Evolutionary conservation across 179 eudicot genomes (phyloP).

Genomic region (Dionaea muscipula): DNA sequence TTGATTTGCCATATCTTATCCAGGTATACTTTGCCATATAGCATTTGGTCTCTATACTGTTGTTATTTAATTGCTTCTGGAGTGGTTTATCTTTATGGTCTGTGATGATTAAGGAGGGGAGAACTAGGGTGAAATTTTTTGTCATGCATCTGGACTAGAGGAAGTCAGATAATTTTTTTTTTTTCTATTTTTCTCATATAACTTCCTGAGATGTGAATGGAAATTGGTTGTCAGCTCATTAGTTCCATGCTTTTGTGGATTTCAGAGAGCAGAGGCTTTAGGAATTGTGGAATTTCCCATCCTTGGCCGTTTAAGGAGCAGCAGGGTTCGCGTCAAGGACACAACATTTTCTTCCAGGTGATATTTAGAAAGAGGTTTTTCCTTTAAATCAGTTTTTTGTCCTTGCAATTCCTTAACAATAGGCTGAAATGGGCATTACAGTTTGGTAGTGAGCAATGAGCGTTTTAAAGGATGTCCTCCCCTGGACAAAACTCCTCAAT

Average conservation of each 20-base stretch:
- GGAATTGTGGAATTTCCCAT: slow-evolving; percentile 77
- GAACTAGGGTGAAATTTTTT: neutral
- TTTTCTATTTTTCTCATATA: neutral
- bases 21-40: slow-evolving; percentile 33
- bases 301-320: slow-evolving; percentile 85
- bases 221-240: slow-evolving; percentile 3
- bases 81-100: neutral
- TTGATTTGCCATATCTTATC: slow-evolving; percentile 94
- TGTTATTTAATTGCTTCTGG: neutral
- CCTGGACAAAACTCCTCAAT: too few species aligned
- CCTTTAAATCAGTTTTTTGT: too few species aligned
- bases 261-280: slow-evolving; percentile 75
- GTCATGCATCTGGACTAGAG: neutral
- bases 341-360: slow-evolving; percentile 92
- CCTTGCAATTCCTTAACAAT: too few species aligned
- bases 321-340: slow-evolving; percentile 84
- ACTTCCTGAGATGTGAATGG: neutral
- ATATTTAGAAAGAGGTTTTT: neutral
- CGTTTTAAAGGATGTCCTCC: too few species aligned
- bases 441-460: too few species aligned
- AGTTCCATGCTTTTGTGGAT: slow-evolving; percentile 8
- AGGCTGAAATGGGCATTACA: too few species aligned
- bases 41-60: neutral
- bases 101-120: neutral
- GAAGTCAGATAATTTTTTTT: neutral